Evolutionary conservation across 2,329 filamentous ascomycete species (phyloP).

Genomic region (Arthrinium puccinioides): DNA sequence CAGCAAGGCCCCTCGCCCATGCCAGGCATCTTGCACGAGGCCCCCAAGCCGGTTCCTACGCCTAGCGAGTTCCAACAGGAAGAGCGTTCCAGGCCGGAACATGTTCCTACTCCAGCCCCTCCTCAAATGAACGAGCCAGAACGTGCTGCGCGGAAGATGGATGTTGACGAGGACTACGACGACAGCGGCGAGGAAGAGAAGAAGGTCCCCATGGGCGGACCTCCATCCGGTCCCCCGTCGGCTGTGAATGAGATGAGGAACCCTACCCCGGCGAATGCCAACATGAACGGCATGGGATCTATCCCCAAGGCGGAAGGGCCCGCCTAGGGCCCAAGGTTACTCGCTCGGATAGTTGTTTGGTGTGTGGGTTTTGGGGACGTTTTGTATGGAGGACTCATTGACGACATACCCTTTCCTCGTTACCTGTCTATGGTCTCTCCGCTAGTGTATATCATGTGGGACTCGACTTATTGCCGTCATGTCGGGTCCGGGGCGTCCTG

Average conservation of each 20-base stretch:
- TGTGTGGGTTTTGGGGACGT: background rate
- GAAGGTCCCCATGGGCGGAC: constrained; percentile 41
- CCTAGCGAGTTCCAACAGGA: constrained; percentile 50
- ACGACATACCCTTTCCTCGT: constrained; percentile 4
- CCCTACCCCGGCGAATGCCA: constrained; percentile 5
- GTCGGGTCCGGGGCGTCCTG: too few species aligned
- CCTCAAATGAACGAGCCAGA: constrained; percentile 64
- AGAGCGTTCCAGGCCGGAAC: constrained; percentile 47
- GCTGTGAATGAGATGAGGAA: constrained; percentile 46
- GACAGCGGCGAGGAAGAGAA: constrained; percentile 86
- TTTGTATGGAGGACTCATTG: constrained; percentile 1
- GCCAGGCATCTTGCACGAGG: constrained; percentile 45
- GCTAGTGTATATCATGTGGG: too few species aligned
- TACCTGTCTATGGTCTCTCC: too few species aligned
- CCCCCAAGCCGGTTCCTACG: constrained; percentile 32
- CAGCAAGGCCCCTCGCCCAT: constrained; percentile 52
- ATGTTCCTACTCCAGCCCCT: constrained; percentile 34
- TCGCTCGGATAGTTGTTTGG: too few species aligned
- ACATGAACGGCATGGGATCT: constrained; percentile 24
- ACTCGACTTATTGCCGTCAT: too few species aligned
- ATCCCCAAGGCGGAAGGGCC: constrained; percentile 38
- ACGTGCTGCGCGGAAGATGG: constrained; percentile 84
- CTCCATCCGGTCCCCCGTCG: constrained; percentile 38
- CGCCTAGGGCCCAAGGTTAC: too few species aligned
- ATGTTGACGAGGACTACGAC: constrained; percentile 96